phyloP scores from a whole-genome alignment of 2,329 filamentous ascomycete species.

The Ophiocordyceps sinensis region DNA sequence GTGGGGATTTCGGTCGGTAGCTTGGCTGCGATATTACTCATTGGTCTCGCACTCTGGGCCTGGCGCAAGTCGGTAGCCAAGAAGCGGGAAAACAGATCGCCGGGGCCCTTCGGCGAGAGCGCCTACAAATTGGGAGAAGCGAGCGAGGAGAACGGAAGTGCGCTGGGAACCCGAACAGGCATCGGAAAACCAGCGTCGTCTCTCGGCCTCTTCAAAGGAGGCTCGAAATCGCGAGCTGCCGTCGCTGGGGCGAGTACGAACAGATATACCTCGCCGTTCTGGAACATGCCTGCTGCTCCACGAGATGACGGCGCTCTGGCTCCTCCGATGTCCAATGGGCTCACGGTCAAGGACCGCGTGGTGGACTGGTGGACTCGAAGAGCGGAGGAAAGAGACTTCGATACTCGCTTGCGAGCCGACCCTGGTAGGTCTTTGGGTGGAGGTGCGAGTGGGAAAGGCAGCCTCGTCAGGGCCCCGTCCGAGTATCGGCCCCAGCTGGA shows the following conservation, averaged over 20 bases:
- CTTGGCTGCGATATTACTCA: constrained; percentile 24
- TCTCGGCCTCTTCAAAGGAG: neutral
- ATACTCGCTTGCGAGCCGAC: neutral
- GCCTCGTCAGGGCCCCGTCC: constrained; percentile 9
- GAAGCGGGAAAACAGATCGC: neutral
- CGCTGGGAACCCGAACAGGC: constrained; percentile 20
- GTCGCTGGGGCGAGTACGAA: constrained; percentile 16
- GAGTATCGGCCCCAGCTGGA: constrained; percentile 24
- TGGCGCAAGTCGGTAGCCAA: constrained; percentile 27
- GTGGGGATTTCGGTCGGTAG: constrained; percentile 37
- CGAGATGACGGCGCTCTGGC: neutral
- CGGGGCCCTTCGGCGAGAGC: constrained; percentile 8
- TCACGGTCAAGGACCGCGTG: neutral
- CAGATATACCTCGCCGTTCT: constrained; percentile 38
- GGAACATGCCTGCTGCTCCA: constrained; percentile 12
- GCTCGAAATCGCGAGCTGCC: constrained; percentile 8
- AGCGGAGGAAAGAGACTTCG: constrained; percentile 16
- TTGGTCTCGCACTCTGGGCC: constrained; percentile 36
- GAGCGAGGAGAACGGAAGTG: constrained; percentile 24
- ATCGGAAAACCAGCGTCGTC: neutral
- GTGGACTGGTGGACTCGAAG: constrained; percentile 28
- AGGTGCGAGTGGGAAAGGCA: neutral
- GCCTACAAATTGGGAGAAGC: constrained; percentile 11
- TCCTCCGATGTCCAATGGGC: neutral
- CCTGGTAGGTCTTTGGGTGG: neutral